Percentiles rank a stretch among this genome's conserved stretches.
Evolutionary conservation across 139 green algal genomes (phyloP).

Genomic region (Volvox africanus): DNA sequence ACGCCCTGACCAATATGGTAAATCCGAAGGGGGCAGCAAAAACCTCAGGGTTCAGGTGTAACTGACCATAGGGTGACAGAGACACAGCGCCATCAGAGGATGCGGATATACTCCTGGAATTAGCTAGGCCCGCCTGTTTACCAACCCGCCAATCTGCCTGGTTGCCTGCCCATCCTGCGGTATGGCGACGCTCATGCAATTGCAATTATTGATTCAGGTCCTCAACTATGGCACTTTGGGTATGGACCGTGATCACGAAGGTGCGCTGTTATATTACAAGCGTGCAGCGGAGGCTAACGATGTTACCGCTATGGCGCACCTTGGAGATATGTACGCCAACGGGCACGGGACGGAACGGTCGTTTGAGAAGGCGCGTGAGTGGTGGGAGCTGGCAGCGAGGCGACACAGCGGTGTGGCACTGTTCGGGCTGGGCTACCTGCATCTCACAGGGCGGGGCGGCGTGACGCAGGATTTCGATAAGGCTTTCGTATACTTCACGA

Average conservation of each 20-base stretch:
- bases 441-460: conserved; percentile 82
- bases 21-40: too few species aligned
- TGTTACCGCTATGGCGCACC: conserved; percentile 84
- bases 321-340: conserved; percentile 93
- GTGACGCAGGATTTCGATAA: conserved; percentile 63
- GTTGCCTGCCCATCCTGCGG: too few species aligned
- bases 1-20: too few species aligned
- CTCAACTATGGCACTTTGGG: conserved; percentile 84
- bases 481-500: conserved; percentile 54
- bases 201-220: conserved; percentile 56
- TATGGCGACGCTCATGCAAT: too few species aligned
- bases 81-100: too few species aligned
- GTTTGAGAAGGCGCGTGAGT: conserved; percentile 48
- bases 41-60: too few species aligned
- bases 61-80: too few species aligned
- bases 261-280: conserved; percentile 45
- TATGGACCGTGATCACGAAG: conserved; percentile 68
- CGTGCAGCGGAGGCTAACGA: conserved; percentile 79
- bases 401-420: conserved; percentile 72
- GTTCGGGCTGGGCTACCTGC: conserved; percentile 94
- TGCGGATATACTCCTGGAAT: too few species aligned
- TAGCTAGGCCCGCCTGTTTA: too few species aligned
- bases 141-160: too few species aligned
- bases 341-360: conserved; percentile 55
- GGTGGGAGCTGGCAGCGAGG: conserved; percentile 65